These are phyloP conservation scores for Amphirosellinia nigrospora DNA, from an alignment of 495 filamentous ascomycete genomes.

Conservation along the genomic window DNA sequence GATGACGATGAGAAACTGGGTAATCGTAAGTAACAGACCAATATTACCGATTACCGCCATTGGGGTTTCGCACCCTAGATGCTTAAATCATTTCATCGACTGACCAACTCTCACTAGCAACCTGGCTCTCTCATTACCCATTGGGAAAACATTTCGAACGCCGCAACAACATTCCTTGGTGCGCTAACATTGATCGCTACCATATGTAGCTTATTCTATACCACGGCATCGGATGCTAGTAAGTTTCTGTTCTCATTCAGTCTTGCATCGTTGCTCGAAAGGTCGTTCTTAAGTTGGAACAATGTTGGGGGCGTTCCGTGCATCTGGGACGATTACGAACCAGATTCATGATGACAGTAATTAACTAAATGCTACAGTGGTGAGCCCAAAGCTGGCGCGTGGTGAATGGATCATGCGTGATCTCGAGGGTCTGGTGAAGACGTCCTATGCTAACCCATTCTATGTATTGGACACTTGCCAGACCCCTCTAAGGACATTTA, in stretches of 20 bases:
- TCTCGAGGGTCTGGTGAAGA: slow-evolving; percentile 61
- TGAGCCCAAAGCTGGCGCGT: slow-evolving; percentile 67
- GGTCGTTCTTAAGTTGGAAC: background rate
- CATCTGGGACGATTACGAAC: background rate
- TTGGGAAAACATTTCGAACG: slow-evolving; percentile 65
- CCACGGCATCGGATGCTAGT: slow-evolving; percentile 70
- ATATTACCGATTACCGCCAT: background rate
- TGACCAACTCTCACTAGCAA: slow-evolving; percentile 35
- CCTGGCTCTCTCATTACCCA: slow-evolving; percentile 70
- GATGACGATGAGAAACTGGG: slow-evolving; percentile 66
- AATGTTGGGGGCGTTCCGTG: background rate
- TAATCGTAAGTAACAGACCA: slow-evolving; percentile 41
- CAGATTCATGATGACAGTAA: background rate
- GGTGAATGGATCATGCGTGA: slow-evolving; percentile 49
- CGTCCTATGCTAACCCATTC: slow-evolving; percentile 62
- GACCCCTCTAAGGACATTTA: slow-evolving; percentile 59
- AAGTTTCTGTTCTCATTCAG: background rate
- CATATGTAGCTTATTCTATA: slow-evolving; percentile 70
- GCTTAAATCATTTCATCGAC: background rate
- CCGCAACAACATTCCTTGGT: slow-evolving; percentile 65
- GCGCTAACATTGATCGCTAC: slow-evolving; percentile 62
- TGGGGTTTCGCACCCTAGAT: background rate
- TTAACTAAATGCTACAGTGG: slow-evolving; percentile 43
- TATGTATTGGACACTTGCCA: slow-evolving; percentile 61
- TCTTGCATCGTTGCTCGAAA: background rate